phyloP scores from a whole-genome alignment of 495 filamentous ascomycete genomes.

The Tuber borchii region DNA sequence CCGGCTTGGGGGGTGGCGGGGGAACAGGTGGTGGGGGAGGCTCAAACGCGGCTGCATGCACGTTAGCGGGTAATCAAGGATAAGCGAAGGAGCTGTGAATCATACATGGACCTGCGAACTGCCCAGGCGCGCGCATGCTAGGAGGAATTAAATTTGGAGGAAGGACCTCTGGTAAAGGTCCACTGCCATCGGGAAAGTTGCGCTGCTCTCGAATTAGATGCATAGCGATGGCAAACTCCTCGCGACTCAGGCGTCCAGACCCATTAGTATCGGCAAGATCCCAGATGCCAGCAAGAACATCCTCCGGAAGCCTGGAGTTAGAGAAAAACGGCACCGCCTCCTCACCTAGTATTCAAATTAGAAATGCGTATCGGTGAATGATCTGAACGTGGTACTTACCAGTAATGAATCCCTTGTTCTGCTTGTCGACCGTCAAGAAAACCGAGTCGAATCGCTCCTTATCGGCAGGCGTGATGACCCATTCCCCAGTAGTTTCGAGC shows the following conservation, averaged over 20 bases:
- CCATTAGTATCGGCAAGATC: slow-evolving; percentile 92
- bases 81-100: not conserved
- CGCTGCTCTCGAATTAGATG: slow-evolving; percentile 87
- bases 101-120: slow-evolving; percentile 29
- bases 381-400: slow-evolving; percentile 43
- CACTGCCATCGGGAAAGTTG: slow-evolving; percentile 54
- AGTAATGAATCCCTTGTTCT: slow-evolving; percentile 71
- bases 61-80: slow-evolving; percentile 13
- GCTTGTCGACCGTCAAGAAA: slow-evolving; percentile 72
- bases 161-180: slow-evolving; percentile 61
- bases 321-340: slow-evolving; percentile 94
- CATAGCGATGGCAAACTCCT: slow-evolving; percentile 98
- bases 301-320: slow-evolving; percentile 82
- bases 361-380: not conserved
- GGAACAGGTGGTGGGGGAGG: slow-evolving; percentile 47
- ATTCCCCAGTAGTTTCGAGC: slow-evolving; percentile 46
- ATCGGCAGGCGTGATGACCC: slow-evolving; percentile 74
- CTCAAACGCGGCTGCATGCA: slow-evolving; percentile 48
- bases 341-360: slow-evolving; percentile 48
- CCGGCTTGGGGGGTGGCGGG: slow-evolving; percentile 58
- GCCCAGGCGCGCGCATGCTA: slow-evolving; percentile 65
- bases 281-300: slow-evolving; percentile 92
- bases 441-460: slow-evolving; percentile 80
- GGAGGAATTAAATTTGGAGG: slow-evolving; percentile 81
- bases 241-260: slow-evolving; percentile 71